These are phyloP conservation scores for Dothideomycetes sp. DNA, from an alignment of 2,329 filamentous ascomycete species.

Conservation along the genomic window DNA sequence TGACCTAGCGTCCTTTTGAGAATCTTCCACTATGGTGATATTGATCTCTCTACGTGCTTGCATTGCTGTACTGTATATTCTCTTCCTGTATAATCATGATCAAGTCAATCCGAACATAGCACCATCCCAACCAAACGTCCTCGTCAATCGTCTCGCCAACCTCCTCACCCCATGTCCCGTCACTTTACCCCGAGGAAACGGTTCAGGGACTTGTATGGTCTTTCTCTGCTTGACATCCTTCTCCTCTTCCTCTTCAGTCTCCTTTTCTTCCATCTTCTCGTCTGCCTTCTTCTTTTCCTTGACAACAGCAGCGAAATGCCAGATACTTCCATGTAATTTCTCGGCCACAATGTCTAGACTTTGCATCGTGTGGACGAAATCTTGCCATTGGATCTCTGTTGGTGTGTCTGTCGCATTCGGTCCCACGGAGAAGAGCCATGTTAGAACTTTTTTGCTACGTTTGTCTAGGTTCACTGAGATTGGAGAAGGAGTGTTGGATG, in stretches of 20 bases:
- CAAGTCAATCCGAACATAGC: slow-evolving; percentile 33
- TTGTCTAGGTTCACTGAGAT: slow-evolving; percentile 28
- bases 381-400: slow-evolving; percentile 42
- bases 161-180: slow-evolving; percentile 37
- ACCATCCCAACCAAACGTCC: slow-evolving; percentile 44
- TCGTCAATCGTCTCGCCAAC: slow-evolving; percentile 38
- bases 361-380: slow-evolving; percentile 44
- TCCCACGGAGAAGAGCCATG: slow-evolving; percentile 32
- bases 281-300: too few relatives aligned
- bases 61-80: too few relatives aligned
- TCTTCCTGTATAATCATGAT: not conserved
- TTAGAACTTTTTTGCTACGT: slow-evolving; percentile 35
- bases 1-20: too few relatives aligned
- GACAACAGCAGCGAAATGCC: slow-evolving; percentile 44
- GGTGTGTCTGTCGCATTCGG: slow-evolving; percentile 28
- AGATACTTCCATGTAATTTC: slow-evolving; percentile 51
- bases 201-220: slow-evolving; percentile 51
- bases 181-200: slow-evolving; percentile 45
- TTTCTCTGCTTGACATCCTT: too few relatives aligned
- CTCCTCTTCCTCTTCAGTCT: too few relatives aligned
- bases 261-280: too few relatives aligned
- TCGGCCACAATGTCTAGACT: slow-evolving; percentile 39
- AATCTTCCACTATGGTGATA: too few relatives aligned
- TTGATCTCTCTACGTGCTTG: too few relatives aligned
- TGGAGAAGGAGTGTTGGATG: too few relatives aligned